Percentiles rank a stretch among this genome's conserved stretches.
Conservation (phyloP, 345 rosid genomes). For the Lenwebbia sp. region DNA sequence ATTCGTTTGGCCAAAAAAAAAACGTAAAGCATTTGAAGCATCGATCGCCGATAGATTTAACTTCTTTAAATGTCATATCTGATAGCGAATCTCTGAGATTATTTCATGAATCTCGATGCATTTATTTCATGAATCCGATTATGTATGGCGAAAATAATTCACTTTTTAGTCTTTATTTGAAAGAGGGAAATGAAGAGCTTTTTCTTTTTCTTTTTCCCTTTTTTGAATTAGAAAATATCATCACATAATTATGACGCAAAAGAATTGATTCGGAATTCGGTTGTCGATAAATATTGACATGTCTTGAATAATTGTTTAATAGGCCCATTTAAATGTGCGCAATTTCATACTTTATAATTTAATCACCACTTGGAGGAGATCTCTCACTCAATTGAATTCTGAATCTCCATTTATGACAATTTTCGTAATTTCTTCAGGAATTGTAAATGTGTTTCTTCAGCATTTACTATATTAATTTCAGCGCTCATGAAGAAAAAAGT, state of each 20-base stretch:
- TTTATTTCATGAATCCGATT: neutral
- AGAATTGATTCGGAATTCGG: neutral
- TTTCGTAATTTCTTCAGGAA: neutral
- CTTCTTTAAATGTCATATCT: neutral
- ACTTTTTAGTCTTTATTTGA: neutral
- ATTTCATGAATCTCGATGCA: no score
- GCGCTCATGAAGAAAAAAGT: neutral
- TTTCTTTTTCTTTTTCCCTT: no score
- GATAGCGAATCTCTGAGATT: accelerated
- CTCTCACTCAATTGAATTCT: neutral
- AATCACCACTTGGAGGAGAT: neutral
- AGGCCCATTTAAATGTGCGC: neutral
- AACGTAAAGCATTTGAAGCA: neutral
- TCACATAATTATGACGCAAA: neutral
- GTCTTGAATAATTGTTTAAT: neutral
- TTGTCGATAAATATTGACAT: neutral
- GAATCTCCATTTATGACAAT: neutral
- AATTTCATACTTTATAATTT: no score
- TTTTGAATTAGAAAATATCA: neutral
- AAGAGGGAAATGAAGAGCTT: neutral
- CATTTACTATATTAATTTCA: neutral
- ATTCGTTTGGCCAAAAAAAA: no score
- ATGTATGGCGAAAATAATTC: neutral
- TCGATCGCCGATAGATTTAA: neutral
- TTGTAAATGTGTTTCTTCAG: neutral